A percentile compares a stretch with the other conserved stretches of the same genome.
These are phyloP conservation scores for Arthrobotrys musiformis DNA, from an alignment of 2,329 filamentous ascomycete species.

Conservation along the genomic window DNA sequence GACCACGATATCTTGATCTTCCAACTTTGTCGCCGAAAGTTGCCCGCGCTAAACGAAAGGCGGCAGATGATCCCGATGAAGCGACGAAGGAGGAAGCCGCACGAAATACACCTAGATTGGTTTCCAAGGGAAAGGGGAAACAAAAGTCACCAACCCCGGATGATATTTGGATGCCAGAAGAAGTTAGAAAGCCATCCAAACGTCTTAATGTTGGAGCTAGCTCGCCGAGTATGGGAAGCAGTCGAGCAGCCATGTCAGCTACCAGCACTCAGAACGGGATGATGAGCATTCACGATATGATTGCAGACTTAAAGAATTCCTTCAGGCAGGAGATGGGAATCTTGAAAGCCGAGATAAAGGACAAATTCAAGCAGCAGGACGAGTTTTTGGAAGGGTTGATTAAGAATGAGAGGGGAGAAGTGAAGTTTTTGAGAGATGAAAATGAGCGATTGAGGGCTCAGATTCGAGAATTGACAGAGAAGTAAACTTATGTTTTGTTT, in stretches of 20 bases:
- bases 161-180: slow-evolving; percentile 52
- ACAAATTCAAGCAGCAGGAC: slow-evolving; percentile 43
- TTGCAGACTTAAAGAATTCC: slow-evolving; percentile 42
- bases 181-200: slow-evolving; percentile 41
- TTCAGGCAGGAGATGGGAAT: slow-evolving; percentile 35
- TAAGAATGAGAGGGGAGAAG: slow-evolving; percentile 36
- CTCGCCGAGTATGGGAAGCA: slow-evolving; percentile 1
- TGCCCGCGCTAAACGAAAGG: slow-evolving; percentile 41
- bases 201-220: slow-evolving; percentile 27
- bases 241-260: neutral
- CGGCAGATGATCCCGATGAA: slow-evolving; percentile 38
- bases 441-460: slow-evolving; percentile 49
- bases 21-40: slow-evolving; percentile 36
- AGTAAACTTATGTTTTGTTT: neutral
- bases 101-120: neutral
- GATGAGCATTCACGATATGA: slow-evolving; percentile 54
- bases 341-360: slow-evolving; percentile 46
- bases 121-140: slow-evolving; percentile 39
- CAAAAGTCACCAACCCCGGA: slow-evolving; percentile 23
- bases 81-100: neutral
- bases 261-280: slow-evolving; percentile 19
- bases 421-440: slow-evolving; percentile 28
- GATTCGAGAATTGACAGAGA: slow-evolving; percentile 37
- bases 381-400: slow-evolving; percentile 43
- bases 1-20: slow-evolving; percentile 18